Evolutionary conservation across 768 basidiomycete genomes (phyloP), one percentile per base, ranked within the genome.

Genomic region (Rhodotorula sphaerocarpa): DNA sequence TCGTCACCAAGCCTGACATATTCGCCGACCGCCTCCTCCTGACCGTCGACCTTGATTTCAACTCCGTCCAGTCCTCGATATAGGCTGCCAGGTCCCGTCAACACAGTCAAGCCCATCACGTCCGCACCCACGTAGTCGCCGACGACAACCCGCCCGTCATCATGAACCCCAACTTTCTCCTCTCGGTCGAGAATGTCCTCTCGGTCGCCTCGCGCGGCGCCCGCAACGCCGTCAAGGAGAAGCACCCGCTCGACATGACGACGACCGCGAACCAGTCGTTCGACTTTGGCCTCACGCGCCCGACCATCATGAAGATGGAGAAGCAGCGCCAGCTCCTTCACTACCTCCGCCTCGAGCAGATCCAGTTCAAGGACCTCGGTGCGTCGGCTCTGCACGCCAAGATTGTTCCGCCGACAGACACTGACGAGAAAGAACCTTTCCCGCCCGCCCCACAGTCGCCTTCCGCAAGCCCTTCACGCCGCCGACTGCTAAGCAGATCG

Each of bases 311-410:
- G 44, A 80, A 84, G 70, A 75, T 91, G 52, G 80, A 83, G 59
- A 82, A 88, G 71, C 84, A 90, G 68, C 81, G 88, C 36, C 80
- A 87, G 72, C 77, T 82, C 48, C 75, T 90, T 46, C 81, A 87
- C 69, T 87, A 90, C 73, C 77, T 92, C 73, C 82, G 90, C 55
- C 79, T 91, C 65, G 87, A 67, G 90, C 93, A 76, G 83, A 89
- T 81, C 86, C 87, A 27, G 84, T 86, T 73, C 82, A 93, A 54
- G 84, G 88, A 70, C 85, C 91, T 90, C 61, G 73, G 79, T 74
- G 41, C 52, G 56, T 60, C 1, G 23, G 14, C 48, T 34, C 39
- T 27, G n/a, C n/a, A n/a, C 62, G 36, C 36, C 36, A 10, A 16
- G 10, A 39, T 12, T 5, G 25, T 12, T n/a, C n/a, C n/a, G n/a